phyloP scores from a whole-genome alignment of 1,284 basidiomycete genomes.

The Austropuccinia psidii region DNA sequence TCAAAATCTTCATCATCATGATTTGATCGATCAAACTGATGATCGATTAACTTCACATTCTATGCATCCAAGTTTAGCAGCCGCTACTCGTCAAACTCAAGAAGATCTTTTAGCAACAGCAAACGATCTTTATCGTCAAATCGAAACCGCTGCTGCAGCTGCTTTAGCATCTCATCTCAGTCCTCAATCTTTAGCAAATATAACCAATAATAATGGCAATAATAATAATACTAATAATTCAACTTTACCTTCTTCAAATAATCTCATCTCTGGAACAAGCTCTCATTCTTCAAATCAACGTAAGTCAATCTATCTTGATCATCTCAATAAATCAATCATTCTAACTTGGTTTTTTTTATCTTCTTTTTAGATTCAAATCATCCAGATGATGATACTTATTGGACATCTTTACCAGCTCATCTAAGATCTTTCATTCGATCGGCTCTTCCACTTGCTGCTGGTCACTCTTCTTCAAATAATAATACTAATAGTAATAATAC shows the following conservation, averaged over 20 bases:
- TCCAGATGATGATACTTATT: slow-evolving; percentile 55
- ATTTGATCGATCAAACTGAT: slow-evolving; percentile 19
- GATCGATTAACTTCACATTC: slow-evolving; percentile 32
- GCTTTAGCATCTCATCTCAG: slow-evolving; percentile 27
- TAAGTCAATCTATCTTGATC: background rate
- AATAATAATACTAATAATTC: slow-evolving; percentile 11
- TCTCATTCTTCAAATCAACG: background rate
- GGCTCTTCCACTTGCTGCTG: slow-evolving; percentile 52
- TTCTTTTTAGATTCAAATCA: slow-evolving; percentile 18
- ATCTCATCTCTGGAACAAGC: background rate
- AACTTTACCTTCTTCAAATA: slow-evolving; percentile 1
- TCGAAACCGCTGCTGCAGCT: slow-evolving; percentile 52
- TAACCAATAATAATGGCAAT: background rate
- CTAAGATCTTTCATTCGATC: slow-evolving; percentile 56
- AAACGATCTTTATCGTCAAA: slow-evolving; percentile 56
- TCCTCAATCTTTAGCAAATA: slow-evolving; percentile 15
- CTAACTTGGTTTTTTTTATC: background rate
- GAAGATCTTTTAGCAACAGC: slow-evolving; percentile 56
- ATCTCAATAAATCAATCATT: background rate
- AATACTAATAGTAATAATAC: too few relatives aligned
- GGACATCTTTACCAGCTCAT: slow-evolving; percentile 55
- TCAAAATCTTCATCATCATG: slow-evolving; percentile 10
- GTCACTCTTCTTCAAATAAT: slow-evolving; percentile 40
- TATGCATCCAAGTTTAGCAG: slow-evolving; percentile 35
- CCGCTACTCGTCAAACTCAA: slow-evolving; percentile 46